A percentile compares a stretch with the other conserved stretches of the same genome.
These are phyloP conservation scores for Annulohypoxylon nitens DNA, from an alignment of 495 filamentous ascomycete genomes.

Conservation along the genomic window DNA sequence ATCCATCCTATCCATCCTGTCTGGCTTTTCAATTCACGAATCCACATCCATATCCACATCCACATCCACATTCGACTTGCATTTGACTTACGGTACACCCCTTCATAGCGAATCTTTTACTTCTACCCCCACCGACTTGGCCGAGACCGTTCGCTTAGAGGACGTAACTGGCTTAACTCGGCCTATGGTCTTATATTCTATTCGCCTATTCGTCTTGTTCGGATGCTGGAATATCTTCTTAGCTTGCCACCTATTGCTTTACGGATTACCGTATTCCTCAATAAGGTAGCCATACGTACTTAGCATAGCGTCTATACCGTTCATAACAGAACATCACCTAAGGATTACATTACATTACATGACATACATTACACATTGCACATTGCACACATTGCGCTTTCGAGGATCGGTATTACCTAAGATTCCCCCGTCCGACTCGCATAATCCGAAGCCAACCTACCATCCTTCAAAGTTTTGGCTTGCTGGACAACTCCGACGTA, in stretches of 20 bases:
- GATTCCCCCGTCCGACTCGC: slow-evolving; percentile 24
- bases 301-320: no score
- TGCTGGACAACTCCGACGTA: slow-evolving; percentile 39
- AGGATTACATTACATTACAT: not conserved
- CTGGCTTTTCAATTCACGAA: slow-evolving; percentile 16
- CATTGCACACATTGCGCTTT: not conserved
- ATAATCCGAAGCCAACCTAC: slow-evolving; percentile 18
- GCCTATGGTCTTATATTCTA: slow-evolving; percentile 19
- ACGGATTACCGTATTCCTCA: slow-evolving; percentile 30
- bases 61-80: slow-evolving; percentile 1
- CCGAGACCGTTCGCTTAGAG: slow-evolving; percentile 32
- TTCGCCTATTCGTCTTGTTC: slow-evolving; percentile 32
- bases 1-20: not conserved
- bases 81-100: not conserved
- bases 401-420: slow-evolving; percentile 42
- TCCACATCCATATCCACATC: slow-evolving; percentile 32
- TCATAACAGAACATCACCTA: not conserved
- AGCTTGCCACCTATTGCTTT: slow-evolving; percentile 14
- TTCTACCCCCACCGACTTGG: slow-evolving; percentile 25
- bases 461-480: not conserved
- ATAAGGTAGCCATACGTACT: not conserved
- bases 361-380: slow-evolving; percentile 9
- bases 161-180: slow-evolving; percentile 22
- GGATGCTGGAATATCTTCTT: slow-evolving; percentile 40
- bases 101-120: not conserved